A percentile compares a stretch with the other conserved stretches of the same genome.
Conservation (phyloP, 2,329 filamentous ascomycete genomes). For the Coniochaeta ligniaria region DNA sequence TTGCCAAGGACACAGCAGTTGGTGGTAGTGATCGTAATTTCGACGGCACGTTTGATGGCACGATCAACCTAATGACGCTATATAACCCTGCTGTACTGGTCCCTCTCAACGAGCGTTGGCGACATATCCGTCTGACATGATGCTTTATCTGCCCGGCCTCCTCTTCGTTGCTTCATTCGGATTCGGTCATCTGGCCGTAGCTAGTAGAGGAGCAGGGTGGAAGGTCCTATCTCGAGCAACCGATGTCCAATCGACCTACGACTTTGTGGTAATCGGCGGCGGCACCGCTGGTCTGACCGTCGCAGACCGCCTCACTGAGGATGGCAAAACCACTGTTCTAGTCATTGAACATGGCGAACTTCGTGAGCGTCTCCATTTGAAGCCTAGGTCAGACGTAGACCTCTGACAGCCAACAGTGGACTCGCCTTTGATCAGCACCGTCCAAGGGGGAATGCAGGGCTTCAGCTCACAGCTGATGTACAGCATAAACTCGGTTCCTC, state of each 20-base stretch:
- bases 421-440: slow-evolving; percentile 11
- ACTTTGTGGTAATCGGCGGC: not conserved
- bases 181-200: not conserved
- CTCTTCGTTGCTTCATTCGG: not conserved
- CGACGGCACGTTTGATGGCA: not conserved
- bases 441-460: slow-evolving; percentile 10
- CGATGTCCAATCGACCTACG: not conserved
- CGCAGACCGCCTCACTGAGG: not conserved
- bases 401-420: slow-evolving; percentile 8
- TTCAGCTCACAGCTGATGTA: slow-evolving; percentile 14
- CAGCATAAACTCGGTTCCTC: slow-evolving; percentile 19
- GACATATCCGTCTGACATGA: not conserved
- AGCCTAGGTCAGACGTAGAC: not conserved
- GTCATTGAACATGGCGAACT: slow-evolving; percentile 15
- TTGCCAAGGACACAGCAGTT: no score
- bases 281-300: not conserved
- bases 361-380: not conserved
- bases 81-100: not conserved
- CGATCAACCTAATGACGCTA: not conserved
- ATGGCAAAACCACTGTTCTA: slow-evolving; percentile 5
- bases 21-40: no score
- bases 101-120: not conserved
- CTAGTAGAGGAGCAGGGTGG: not conserved
- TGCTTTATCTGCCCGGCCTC: not conserved
- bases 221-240: not conserved